These are phyloP conservation scores for Fusarium austroafricanum DNA, from an alignment of 2,329 filamentous ascomycete species.

Conservation along the genomic window DNA sequence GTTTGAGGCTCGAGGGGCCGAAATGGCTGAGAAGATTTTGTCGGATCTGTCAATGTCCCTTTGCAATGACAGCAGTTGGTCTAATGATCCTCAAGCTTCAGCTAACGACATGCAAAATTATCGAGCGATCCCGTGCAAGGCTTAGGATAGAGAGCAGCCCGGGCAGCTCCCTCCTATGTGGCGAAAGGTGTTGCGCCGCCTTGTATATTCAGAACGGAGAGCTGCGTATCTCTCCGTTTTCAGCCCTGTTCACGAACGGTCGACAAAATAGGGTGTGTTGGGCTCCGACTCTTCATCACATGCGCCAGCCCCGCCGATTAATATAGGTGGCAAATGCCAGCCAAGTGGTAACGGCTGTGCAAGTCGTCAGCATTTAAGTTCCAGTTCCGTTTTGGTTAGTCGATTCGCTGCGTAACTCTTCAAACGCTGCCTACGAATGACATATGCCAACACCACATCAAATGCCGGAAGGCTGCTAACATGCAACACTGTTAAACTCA, in stretches of 20 bases:
- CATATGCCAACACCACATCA: constrained; percentile 22
- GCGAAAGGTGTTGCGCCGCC: constrained; percentile 8
- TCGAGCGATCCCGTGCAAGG: neutral
- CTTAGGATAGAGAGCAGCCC: neutral
- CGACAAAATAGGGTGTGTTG: constrained; percentile 1
- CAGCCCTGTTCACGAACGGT: constrained; percentile 30
- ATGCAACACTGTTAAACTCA: neutral
- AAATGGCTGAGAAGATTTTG: constrained; percentile 6
- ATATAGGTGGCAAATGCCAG: constrained; percentile 26
- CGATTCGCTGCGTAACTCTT: neutral
- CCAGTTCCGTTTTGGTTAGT: constrained; percentile 17
- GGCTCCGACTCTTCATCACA: constrained; percentile 21
- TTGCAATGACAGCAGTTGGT: neutral
- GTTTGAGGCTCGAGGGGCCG: constrained; percentile 19
- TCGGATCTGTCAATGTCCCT: neutral
- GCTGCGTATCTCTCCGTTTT: constrained; percentile 13
- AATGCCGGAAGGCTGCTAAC: constrained; percentile 6
- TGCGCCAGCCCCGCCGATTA: constrained; percentile 8
- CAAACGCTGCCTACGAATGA: neutral
- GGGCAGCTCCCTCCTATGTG: constrained; percentile 9
- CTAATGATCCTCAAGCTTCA: constrained; percentile 11
- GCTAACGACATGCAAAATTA: neutral
- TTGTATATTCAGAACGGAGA: constrained; percentile 16
- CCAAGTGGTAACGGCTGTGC: constrained; percentile 1
- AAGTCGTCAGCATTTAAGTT: constrained; percentile 12